A percentile compares a stretch with the other conserved stretches of the same genome.
These are phyloP conservation scores for Ceratocystis harringtonii DNA, from an alignment of 2,329 filamentous ascomycete species.

Conservation along the genomic window DNA sequence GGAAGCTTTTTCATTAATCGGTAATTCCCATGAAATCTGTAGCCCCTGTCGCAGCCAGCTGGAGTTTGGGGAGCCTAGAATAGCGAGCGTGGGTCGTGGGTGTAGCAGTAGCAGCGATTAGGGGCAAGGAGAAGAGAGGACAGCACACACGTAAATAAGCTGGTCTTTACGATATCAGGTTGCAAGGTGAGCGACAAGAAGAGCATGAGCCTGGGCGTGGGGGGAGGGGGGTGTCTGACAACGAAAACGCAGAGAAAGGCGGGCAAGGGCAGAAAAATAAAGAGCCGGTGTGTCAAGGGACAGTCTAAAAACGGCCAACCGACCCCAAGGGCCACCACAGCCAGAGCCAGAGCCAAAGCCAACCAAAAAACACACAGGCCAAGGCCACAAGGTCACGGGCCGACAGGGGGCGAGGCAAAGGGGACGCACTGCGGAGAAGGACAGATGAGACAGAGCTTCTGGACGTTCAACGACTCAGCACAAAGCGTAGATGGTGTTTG, in stretches of 20 bases:
- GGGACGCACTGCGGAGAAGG: neutral
- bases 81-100: neutral
- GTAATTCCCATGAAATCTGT: neutral
- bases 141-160: neutral
- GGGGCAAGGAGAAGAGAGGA: neutral
- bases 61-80: neutral
- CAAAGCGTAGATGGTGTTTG: too few relatives aligned
- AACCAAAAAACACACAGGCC: neutral
- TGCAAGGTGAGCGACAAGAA: neutral
- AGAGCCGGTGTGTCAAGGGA: neutral
- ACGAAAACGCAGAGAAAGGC: neutral
- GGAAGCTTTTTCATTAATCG: neutral
- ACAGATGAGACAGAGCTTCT: conserved; percentile 1
- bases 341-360: neutral
- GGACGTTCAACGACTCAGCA: neutral
- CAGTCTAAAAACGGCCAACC: neutral
- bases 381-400: neutral
- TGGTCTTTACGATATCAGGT: neutral
- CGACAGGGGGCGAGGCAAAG: neutral
- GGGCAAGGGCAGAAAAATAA: neutral
- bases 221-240: neutral
- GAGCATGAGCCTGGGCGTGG: too few relatives aligned
- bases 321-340: neutral
- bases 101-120: neutral
- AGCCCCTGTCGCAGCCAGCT: conserved; percentile 4